phyloP scores from a whole-genome alignment of 2,329 filamentous ascomycete species.

The Didymella exigua region DNA sequence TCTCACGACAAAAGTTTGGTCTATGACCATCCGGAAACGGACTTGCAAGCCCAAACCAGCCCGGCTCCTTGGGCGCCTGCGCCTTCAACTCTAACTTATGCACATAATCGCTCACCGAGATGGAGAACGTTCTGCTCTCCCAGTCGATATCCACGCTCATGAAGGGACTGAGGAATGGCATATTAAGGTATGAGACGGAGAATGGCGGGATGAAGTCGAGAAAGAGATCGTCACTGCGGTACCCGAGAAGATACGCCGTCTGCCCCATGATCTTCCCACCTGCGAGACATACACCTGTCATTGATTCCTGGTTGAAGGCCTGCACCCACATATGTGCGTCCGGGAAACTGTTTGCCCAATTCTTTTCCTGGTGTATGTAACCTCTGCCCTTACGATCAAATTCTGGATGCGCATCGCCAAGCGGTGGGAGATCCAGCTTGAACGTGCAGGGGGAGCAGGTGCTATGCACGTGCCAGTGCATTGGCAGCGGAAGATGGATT shows the following conservation, averaged over 20 bases:
- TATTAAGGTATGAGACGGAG: conserved; percentile 40
- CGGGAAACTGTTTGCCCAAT: conserved; percentile 56
- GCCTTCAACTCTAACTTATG: conserved; percentile 51
- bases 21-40: conserved; percentile 56
- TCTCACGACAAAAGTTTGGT: conserved; percentile 54
- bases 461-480: conserved; percentile 60
- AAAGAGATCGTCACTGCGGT: conserved; percentile 45
- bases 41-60: conserved; percentile 54
- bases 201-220: conserved; percentile 55
- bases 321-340: conserved; percentile 50
- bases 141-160: conserved; percentile 51
- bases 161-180: conserved; percentile 49
- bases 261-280: conserved; percentile 45
- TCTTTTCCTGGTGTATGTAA: conserved; percentile 58
- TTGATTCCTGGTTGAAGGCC: conserved; percentile 27
- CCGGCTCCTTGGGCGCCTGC: conserved; percentile 48
- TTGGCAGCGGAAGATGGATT: conserved; percentile 54
- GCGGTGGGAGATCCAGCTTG: conserved; percentile 46
- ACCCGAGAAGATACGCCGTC: conserved; percentile 55
- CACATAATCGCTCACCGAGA: conserved; percentile 48
- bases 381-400: conserved; percentile 43
- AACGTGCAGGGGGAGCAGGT: conserved; percentile 51
- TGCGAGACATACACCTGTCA: conserved; percentile 38
- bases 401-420: conserved; percentile 27
- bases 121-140: conserved; percentile 46